Percentiles rank a stretch among this genome's conserved stretches.
These are phyloP conservation scores for Cercospora sp. DNA, from an alignment of 2,329 filamentous ascomycete genomes.

Conservation along the genomic window DNA sequence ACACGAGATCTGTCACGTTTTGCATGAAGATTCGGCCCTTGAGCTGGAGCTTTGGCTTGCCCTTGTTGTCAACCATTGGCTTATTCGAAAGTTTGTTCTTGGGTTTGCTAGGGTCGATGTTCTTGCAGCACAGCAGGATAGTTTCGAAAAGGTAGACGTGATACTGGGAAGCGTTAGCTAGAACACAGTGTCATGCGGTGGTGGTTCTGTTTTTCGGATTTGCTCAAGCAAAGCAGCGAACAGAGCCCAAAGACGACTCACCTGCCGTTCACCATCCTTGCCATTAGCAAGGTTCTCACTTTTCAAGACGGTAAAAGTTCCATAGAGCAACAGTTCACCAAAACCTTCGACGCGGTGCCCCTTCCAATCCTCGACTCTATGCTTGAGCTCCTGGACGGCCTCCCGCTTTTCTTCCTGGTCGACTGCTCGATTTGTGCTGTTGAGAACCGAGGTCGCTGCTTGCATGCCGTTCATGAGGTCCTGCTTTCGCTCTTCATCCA, in stretches of 20 bases:
- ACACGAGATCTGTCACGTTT: constrained; percentile 94
- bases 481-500: constrained; percentile 67
- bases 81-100: constrained; percentile 74
- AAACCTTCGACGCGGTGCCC: constrained; percentile 88
- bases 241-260: constrained; percentile 44
- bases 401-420: constrained; percentile 82
- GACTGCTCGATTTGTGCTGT: constrained; percentile 86
- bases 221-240: not conserved
- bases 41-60: constrained; percentile 77
- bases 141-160: constrained; percentile 96
- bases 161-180: constrained; percentile 59
- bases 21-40: constrained; percentile 99
- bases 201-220: not conserved
- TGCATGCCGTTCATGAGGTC: constrained; percentile 77
- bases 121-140: constrained; percentile 96
- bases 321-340: constrained; percentile 82
- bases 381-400: constrained; percentile 77
- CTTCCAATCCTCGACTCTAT: constrained; percentile 95
- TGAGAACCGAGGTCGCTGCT: constrained; percentile 76
- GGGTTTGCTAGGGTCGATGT: constrained; percentile 79
- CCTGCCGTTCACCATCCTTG: constrained; percentile 88
- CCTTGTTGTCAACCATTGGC: constrained; percentile 66
- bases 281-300: constrained; percentile 48
- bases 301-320: constrained; percentile 88
- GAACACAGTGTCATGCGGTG: not conserved